Evolutionary conservation across 1,284 basidiomycete species (phyloP).

Genomic region (Athelia sp.): DNA sequence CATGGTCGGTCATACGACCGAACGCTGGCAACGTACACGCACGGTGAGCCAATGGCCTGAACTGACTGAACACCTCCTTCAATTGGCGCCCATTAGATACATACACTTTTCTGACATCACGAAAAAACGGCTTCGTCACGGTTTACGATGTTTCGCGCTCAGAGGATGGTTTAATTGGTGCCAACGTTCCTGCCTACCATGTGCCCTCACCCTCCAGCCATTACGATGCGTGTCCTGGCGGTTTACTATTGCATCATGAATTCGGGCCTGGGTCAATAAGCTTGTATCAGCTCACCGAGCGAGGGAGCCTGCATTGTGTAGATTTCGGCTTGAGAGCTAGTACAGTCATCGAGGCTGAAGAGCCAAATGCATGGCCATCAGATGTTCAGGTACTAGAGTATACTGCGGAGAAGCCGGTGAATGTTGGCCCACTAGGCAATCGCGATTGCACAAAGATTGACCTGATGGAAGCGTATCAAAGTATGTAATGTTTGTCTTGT

Average conservation of each 20-base stretch:
- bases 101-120: slow-evolving; percentile 52
- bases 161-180: slow-evolving; percentile 34
- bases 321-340: slow-evolving; percentile 23
- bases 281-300: slow-evolving; percentile 42
- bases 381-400: slow-evolving; percentile 35
- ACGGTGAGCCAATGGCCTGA: not conserved
- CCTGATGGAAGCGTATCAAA: slow-evolving; percentile 43
- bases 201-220: slow-evolving; percentile 28
- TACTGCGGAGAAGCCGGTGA: slow-evolving; percentile 21
- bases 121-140: slow-evolving; percentile 50
- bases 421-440: slow-evolving; percentile 39
- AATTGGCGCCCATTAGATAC: slow-evolving; percentile 22
- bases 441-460: slow-evolving; percentile 42
- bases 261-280: slow-evolving; percentile 24
- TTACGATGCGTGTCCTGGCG: slow-evolving; percentile 34
- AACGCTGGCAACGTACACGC: slow-evolving; percentile 39
- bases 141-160: slow-evolving; percentile 54
- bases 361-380: slow-evolving; percentile 32
- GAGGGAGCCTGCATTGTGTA: slow-evolving; percentile 41
- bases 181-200: slow-evolving; percentile 39
- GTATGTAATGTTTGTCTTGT: slow-evolving; percentile 29
- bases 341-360: not conserved
- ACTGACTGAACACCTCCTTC: slow-evolving; percentile 7
- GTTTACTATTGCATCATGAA: slow-evolving; percentile 37
- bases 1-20: slow-evolving; percentile 61